Base-by-base conservation (phyloP, 495 filamentous ascomycete species). In the Opeltia flavorubescens region DNA sequence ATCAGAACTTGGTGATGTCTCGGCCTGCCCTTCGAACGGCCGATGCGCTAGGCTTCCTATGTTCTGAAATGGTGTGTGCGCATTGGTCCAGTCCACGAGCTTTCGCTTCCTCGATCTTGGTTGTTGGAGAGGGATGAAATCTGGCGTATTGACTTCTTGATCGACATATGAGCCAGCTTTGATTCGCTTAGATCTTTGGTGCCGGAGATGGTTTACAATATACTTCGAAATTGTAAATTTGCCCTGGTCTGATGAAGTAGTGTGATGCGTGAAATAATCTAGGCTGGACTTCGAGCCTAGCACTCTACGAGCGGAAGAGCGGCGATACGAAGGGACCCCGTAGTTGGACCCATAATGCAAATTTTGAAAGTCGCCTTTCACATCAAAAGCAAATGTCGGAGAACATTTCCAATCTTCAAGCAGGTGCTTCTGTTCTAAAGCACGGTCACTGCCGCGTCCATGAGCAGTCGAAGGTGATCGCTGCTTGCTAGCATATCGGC, bases 311-410 rank as follows among this genome's bases (percentile, higher is more conserved):
- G 59, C 59, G 29, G 83, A 83, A 46, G 56, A 50, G 0, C 78
- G 79, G 46, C 62, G 66, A 53, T 83, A 86, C 23, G 51, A 42
- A 1, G 81, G 79, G 18, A 81, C 59, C 36, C 58, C 70, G 52
- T 83, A 83, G 11, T 70, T 61, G 23, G 69, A 72, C 1, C 78
- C 80, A 54, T 80, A 86, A 1, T 63, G 61, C 4, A 81, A 44
- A 49, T 77, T 84, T 39, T 71, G 63, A 13, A 60, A 62, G 56
- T 86, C 83, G 1, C 83, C 83, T 55, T 70, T 71, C 18, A 57
- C 64, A 55, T 83, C 78, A 7, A 77, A 48, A n/a, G 64, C 47
- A 46, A 66, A 77, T 15, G 47, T 24, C 23, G 41, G 33, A 18
- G 15, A 35, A 9, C 48, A 25, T 11, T 49, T 41, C 50, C 53